phyloP scores from a whole-genome alignment of 805 yeast genomes.

The Pichia kluyveri region DNA sequence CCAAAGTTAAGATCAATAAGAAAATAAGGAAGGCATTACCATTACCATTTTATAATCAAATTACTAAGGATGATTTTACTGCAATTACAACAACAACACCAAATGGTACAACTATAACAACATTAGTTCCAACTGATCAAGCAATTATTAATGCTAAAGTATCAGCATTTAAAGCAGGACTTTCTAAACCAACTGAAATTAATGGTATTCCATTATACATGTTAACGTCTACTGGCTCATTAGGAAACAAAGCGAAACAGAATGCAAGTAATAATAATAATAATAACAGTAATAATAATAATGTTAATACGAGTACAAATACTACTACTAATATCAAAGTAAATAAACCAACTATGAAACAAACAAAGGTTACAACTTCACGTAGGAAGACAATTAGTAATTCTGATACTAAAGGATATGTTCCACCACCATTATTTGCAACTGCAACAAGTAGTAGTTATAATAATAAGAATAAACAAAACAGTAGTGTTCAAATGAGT shows the following conservation, averaged over 20 bases:
- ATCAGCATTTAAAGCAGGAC: conserved; percentile 47
- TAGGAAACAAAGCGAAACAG: conserved; percentile 11
- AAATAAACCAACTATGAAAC: background rate
- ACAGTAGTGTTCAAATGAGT: too few species aligned
- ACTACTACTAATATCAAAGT: background rate
- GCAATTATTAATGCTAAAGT: conserved; percentile 58
- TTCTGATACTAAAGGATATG: background rate
- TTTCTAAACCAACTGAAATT: conserved; percentile 36
- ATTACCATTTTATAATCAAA: conserved; percentile 83
- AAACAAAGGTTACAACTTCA: background rate
- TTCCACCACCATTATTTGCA: conserved; percentile 4
- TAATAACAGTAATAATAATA: background rate
- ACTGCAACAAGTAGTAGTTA: background rate
- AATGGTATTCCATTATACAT: conserved; percentile 35
- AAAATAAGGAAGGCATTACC: conserved; percentile 43
- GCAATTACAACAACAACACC: conserved; percentile 83
- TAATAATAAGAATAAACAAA: background rate
- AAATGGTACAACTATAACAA: conserved; percentile 85
- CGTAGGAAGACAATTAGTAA: background rate
- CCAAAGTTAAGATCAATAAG: background rate
- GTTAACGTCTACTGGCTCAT: conserved; percentile 76
- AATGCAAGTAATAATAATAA: background rate
- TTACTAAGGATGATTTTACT: conserved; percentile 79
- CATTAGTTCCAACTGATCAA: conserved; percentile 76
- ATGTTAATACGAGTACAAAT: background rate